Evolutionary conservation across 192 early-diverging fungal genomes (phyloP).

Genomic region (Podila clonocystis): DNA sequence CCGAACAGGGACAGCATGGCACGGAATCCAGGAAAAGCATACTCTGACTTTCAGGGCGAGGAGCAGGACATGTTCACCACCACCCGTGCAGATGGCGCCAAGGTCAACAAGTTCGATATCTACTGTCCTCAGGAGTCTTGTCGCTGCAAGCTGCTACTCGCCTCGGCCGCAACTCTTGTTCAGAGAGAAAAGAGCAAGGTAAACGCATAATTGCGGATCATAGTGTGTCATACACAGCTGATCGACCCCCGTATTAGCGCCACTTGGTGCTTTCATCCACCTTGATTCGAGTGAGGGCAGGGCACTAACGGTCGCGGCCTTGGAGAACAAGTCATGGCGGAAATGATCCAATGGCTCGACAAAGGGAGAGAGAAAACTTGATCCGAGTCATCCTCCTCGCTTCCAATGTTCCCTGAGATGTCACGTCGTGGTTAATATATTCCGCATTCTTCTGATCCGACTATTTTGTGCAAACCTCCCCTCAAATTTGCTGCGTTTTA

Average conservation of each 20-base stretch:
- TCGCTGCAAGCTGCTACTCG: conserved; percentile 56
- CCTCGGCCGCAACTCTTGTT: conserved; percentile 53
- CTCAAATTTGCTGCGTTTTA: not conserved
- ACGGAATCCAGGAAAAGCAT: conserved; percentile 37
- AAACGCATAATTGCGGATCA: not conserved
- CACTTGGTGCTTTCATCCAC: too few relatives aligned
- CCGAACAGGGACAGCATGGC: conserved; percentile 2
- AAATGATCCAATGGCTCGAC: too few relatives aligned
- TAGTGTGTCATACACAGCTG: not conserved
- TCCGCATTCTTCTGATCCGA: conserved; percentile 9
- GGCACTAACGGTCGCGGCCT: too few relatives aligned
- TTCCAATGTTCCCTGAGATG: not conserved
- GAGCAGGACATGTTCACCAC: conserved; percentile 27
- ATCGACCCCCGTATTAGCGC: not conserved
- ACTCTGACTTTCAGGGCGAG: conserved; percentile 8
- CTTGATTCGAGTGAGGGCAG: too few relatives aligned
- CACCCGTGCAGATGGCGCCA: not conserved
- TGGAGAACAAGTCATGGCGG: too few relatives aligned
- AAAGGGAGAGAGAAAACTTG: too few relatives aligned
- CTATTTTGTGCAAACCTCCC: conserved; percentile 11
- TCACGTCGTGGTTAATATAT: not conserved
- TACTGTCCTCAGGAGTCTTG: conserved; percentile 63
- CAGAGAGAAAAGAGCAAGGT: conserved; percentile 60
- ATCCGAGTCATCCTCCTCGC: not conserved
- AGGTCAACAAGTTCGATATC: conserved; percentile 55